Percentiles rank a stretch among this genome's conserved stretches.
These are phyloP conservation scores for Huntiella decipiens DNA, from an alignment of 2,329 filamentous ascomycete genomes.

Conservation along the genomic window DNA sequence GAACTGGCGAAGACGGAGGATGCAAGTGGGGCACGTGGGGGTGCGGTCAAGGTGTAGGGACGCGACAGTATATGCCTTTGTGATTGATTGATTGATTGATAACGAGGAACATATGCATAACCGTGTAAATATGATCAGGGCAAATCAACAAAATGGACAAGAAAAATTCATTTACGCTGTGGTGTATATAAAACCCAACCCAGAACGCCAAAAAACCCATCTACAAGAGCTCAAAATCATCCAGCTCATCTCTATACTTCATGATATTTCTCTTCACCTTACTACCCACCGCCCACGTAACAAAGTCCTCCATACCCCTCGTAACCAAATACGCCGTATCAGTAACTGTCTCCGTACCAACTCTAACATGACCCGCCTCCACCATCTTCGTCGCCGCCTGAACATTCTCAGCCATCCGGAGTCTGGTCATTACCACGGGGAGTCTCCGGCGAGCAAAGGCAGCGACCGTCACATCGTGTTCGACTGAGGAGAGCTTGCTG, in stretches of 20 bases:
- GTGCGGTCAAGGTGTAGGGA: not conserved
- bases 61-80: not conserved
- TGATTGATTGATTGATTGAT: too few relatives aligned
- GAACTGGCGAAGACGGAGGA: not conserved
- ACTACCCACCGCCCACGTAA: constrained; percentile 88
- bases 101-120: too few relatives aligned
- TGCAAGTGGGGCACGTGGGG: too few relatives aligned
- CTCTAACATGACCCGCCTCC: constrained; percentile 83
- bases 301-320: constrained; percentile 81
- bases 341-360: constrained; percentile 76
- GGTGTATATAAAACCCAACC: not conserved
- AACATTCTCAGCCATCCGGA: constrained; percentile 83
- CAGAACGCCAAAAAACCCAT: not conserved
- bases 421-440: constrained; percentile 75
- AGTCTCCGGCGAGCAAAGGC: constrained; percentile 71
- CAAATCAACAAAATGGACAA: not conserved
- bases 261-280: constrained; percentile 96
- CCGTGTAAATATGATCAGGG: too few relatives aligned
- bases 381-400: constrained; percentile 72
- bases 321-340: constrained; percentile 83
- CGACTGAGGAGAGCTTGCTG: constrained; percentile 66
- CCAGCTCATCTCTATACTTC: constrained; percentile 84
- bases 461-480: constrained; percentile 73
- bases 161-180: not conserved
- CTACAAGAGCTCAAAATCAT: constrained; percentile 84